A percentile compares a stretch with the other conserved stretches of the same genome.
phyloP scores from a whole-genome alignment of 305 asterid genomes.

The Solanum hybrid region DNA sequence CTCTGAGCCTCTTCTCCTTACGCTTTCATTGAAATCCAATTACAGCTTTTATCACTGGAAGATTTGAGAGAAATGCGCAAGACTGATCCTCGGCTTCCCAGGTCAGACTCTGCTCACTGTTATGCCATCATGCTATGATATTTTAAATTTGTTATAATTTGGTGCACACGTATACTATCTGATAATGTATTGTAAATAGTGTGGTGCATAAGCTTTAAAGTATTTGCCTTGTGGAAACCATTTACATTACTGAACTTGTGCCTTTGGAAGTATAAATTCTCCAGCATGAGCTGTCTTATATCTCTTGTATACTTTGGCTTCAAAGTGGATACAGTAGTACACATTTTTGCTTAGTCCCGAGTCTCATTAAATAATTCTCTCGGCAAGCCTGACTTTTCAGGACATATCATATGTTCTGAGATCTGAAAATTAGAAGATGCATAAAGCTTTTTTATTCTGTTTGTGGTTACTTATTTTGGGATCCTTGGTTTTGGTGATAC shows the following conservation, averaged over 20 bases:
- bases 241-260: background rate
- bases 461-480: background rate
- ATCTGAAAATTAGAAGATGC: background rate
- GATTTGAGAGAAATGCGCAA: conserved; percentile 83
- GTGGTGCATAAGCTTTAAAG: background rate
- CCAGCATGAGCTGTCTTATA: background rate
- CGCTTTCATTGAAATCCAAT: background rate
- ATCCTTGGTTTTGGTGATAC: background rate
- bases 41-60: conserved; percentile 89
- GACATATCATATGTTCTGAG: background rate
- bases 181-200: background rate
- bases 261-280: background rate
- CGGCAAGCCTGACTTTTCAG: background rate
- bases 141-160: background rate
- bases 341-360: background rate
- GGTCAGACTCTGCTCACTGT: conserved; percentile 28
- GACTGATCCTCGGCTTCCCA: conserved; percentile 93
- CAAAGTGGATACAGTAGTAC: background rate
- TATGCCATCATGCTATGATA: background rate
- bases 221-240: background rate
- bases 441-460: background rate
- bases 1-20: background rate
- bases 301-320: background rate
- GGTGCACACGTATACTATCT: background rate
- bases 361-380: background rate